Percentiles rank a stretch among this genome's conserved stretches.
phyloP scores from a whole-genome alignment of 1,284 basidiomycete genomes.

The Leccinum pseudoinsigne region DNA sequence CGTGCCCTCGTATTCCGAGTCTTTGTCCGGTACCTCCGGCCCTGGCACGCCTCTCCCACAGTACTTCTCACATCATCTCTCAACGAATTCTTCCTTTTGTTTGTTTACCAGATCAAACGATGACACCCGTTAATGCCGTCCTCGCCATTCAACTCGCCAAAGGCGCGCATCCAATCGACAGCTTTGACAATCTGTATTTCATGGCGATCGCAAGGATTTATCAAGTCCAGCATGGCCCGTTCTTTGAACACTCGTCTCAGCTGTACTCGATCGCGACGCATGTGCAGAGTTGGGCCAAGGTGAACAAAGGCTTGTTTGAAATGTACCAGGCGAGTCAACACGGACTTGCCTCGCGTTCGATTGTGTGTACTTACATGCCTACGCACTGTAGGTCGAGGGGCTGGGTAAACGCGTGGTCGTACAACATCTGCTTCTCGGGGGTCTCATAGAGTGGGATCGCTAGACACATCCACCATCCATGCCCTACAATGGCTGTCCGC shows the following conservation, averaged over 20 bases:
- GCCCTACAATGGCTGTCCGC: slow-evolving; percentile 15
- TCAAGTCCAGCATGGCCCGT: slow-evolving; percentile 83
- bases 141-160: slow-evolving; percentile 52
- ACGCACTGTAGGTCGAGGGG: slow-evolving; percentile 78
- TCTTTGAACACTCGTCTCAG: slow-evolving; percentile 92
- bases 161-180: slow-evolving; percentile 31
- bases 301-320: slow-evolving; percentile 88
- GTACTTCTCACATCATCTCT: slow-evolving; percentile 5
- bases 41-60: slow-evolving; percentile 45
- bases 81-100: slow-evolving; percentile 7
- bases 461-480: slow-evolving; percentile 11
- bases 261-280: slow-evolving; percentile 83
- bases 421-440: slow-evolving; percentile 91
- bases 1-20: slow-evolving; percentile 64
- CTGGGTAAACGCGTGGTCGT: slow-evolving; percentile 95
- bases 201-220: slow-evolving; percentile 80
- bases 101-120: slow-evolving; percentile 48
- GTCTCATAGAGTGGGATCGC: slow-evolving; percentile 65
- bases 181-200: slow-evolving; percentile 69
- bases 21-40: slow-evolving; percentile 75
- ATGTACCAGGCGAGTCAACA: slow-evolving; percentile 79
- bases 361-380: slow-evolving; percentile 2
- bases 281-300: slow-evolving; percentile 88
- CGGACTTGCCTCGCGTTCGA: neutral
- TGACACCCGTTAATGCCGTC: slow-evolving; percentile 58